These are phyloP conservation scores for Aspergillus diversus DNA, from an alignment of 495 filamentous ascomycete species.

Conservation along the genomic window DNA sequence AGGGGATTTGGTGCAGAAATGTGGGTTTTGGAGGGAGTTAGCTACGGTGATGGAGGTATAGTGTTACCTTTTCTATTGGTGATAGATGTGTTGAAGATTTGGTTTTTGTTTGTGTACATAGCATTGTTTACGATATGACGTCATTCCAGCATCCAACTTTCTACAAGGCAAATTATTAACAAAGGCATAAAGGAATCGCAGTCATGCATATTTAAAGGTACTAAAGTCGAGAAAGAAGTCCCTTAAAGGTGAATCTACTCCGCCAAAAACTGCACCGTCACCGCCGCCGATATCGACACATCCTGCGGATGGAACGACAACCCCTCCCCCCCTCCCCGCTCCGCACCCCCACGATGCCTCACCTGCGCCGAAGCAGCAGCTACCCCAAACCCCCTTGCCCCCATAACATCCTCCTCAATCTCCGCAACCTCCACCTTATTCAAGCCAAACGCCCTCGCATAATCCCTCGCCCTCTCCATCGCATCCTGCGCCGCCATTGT, in stretches of 20 bases:
- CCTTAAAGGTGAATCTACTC: background rate
- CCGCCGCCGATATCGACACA: background rate
- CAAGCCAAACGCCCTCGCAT: constrained; percentile 3
- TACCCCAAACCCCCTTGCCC: too few relatives aligned
- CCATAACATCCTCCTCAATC: background rate
- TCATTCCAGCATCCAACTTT: too few relatives aligned
- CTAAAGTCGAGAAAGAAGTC: too few relatives aligned
- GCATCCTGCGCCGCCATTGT: background rate
- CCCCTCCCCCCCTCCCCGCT: background rate
- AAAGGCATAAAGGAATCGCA: too few relatives aligned
- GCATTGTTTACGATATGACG: too few relatives aligned
- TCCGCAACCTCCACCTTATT: background rate
- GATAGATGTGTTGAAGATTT: too few relatives aligned
- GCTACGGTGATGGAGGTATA: constrained; percentile 3
- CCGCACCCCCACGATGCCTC: background rate
- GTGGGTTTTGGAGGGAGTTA: constrained; percentile 45
- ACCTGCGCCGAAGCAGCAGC: background rate
- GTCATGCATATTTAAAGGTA: too few relatives aligned
- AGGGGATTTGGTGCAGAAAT: constrained; percentile 42
- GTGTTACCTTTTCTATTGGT: too few relatives aligned
- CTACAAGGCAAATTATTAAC: too few relatives aligned
- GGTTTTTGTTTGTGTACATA: too few relatives aligned
- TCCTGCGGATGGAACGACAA: constrained; percentile 1
- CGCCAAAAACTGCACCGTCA: background rate
- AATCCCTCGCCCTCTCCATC: constrained; percentile 1